Evolutionary conservation across 2,329 filamentous ascomycete species (phyloP), one percentile per base, ranked within the genome.

Genomic region (Byssoonygena ceratinophila): DNA sequence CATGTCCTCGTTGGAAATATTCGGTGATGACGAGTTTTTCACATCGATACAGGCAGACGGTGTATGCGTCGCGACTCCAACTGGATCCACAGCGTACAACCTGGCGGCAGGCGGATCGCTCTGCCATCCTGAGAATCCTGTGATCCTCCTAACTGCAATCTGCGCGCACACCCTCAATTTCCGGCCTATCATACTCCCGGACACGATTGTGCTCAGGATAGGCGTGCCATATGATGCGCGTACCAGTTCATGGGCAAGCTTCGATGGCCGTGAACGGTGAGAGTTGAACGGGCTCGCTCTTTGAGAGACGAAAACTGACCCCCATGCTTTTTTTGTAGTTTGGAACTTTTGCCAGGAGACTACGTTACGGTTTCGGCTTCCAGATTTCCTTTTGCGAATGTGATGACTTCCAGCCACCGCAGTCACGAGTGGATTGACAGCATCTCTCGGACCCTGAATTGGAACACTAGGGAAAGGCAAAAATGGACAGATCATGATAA

Each of bases 31-130:
- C 31, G 82, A 88, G 53, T 92, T 91, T 62, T 75, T 98, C 45
- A 98, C 92, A 1, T 89, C 95, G 66, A 90, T 88, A 0, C 90
- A 94, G 12, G 91, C 90, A 0, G 92, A 98, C 66, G 92, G 92
- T 46, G 92, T 98, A 66, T 84, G 97, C 36, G 83, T 97, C 54
- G 89, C 85, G 58, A 96, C 91, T 0, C 92, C 92, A 0, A 98
- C 92, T 0, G 92, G 92, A 2, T 94, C 87, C 36, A 98, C 92
- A 0, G 92, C 92, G 0, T 98, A 98, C 72, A 92, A 85, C 55
- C 77, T 98, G n/a, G 92, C 85, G 58, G 86, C 85, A 2, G 92
- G 92, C 3, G 92, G 92, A 1, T 86, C 84, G 59, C 96, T 98
- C 59, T 86, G 97, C 34, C 92, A 98, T 66, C 92, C 92, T 0